Evolutionary conservation across 2,329 filamentous ascomycete genomes (phyloP), one percentile per base, ranked within the genome.

Genomic region (Paracoccidioides brasiliensis): DNA sequence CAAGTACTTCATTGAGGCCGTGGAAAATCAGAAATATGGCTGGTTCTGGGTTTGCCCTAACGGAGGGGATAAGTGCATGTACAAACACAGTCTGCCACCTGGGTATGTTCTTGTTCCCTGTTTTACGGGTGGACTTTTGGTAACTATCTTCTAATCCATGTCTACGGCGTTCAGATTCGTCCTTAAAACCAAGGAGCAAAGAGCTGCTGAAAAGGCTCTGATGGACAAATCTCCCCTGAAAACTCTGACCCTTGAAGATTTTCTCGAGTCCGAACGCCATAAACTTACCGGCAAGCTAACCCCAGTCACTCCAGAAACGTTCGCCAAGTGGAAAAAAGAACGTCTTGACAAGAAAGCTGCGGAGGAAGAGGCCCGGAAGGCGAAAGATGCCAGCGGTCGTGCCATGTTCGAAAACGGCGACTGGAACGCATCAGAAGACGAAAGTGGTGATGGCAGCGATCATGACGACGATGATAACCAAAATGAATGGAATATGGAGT

Each of bases 31-130:
- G 66, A 98, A 97, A 74, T 98, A 98, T 66, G 93, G 93, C 60
- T 98, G 93, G 93, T 97, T 98, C 75, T 98, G 93, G 93, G 79
- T 83, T 57, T 98, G 93, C 80, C 93, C 93, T 49, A 97, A 97
- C 67, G 90, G 90, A 61, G 91, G 88, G 60, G 86, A 98, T 69
- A 88, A 95, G 73, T 98, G 93, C 86, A 97, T 93, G 85, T 98
- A 98, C 70, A 90, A 87, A 74, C 93, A 98, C 72, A 90, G 87
- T 66, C 79, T 98, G 65, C 93, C 94, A 64, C 87, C 90, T 67
- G 93, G 93, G 88, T 94, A 82, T 67, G 86, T 81, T 40, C 59
- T 37, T 15, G n/a, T 57, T 41, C 43, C 54, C 5, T 41, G 40
- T 54, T 58, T 22, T 38, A 50, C 4, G 9, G 30, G 14, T 15